These are phyloP conservation scores for Aspergillus japonicus DNA, from an alignment of 2,329 filamentous ascomycete genomes.

Conservation along the genomic window DNA sequence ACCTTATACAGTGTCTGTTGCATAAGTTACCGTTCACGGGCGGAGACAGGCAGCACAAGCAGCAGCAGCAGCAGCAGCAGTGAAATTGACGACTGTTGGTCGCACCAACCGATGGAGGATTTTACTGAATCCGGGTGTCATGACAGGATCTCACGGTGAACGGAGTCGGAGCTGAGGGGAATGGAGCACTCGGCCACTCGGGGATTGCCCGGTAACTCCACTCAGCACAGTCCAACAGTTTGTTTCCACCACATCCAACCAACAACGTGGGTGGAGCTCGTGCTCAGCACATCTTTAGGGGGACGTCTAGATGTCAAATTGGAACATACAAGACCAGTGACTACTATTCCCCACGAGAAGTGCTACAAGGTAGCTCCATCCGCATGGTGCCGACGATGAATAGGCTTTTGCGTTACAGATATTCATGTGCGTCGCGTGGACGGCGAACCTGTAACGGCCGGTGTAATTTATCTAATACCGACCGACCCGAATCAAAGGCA, in stretches of 20 bases:
- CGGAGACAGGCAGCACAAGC: background rate
- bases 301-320: background rate
- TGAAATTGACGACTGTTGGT: background rate
- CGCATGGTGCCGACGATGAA: background rate
- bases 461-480: background rate
- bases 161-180: background rate
- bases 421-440: background rate
- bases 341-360: background rate
- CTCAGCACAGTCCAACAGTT: constrained; percentile 6
- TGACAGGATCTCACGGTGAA: background rate
- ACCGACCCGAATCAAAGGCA: background rate
- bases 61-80: background rate
- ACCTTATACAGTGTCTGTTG: too few species aligned
- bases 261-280: background rate
- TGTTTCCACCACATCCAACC: background rate
- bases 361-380: background rate
- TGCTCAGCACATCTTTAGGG: background rate
- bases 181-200: background rate
- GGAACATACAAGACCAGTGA: background rate
- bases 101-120: background rate
- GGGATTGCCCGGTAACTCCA: background rate
- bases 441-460: background rate
- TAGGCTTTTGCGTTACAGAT: background rate
- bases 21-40: too few species aligned
- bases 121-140: background rate